Evolutionary conservation across 345 rosid genomes (phyloP).

Genomic region (Cardamine resedifolia): DNA sequence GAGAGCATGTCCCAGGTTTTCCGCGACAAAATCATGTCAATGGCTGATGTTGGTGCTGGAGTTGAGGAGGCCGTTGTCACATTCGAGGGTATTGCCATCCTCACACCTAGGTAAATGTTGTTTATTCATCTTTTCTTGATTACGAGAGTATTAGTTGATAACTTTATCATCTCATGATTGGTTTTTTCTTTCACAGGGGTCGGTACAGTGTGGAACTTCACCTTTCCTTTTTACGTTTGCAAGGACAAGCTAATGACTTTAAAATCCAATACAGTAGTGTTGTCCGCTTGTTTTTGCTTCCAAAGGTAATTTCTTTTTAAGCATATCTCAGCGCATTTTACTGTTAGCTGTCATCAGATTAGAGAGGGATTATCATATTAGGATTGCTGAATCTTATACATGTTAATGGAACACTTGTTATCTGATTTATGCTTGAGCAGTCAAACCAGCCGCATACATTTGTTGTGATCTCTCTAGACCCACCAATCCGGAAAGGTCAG

Average conservation of each 20-base stretch:
- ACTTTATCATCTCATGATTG: slow-evolving; percentile 17
- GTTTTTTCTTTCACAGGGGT: slow-evolving; percentile 58
- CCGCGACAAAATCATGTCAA: slow-evolving; percentile 62
- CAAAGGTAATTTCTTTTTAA: slow-evolving; percentile 55
- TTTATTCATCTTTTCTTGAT: neutral
- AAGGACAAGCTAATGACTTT: slow-evolving; percentile 99
- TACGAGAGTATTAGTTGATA: neutral
- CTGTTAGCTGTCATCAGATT: neutral
- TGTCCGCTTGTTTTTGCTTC: slow-evolving; percentile 93
- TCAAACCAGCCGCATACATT: slow-evolving; percentile 95
- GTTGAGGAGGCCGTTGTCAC: slow-evolving; percentile 91
- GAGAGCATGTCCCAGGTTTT: slow-evolving; percentile 55
- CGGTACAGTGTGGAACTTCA: slow-evolving; percentile 97
- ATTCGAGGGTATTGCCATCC: slow-evolving; percentile 87
- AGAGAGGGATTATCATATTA: slow-evolving; percentile 1
- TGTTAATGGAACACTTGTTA: neutral
- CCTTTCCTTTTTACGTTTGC: slow-evolving; percentile 81
- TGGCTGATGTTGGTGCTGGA: slow-evolving; percentile 92
- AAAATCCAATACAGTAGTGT: slow-evolving; percentile 98
- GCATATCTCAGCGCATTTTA: neutral
- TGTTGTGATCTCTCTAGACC: slow-evolving; percentile 93
- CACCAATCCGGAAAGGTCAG: slow-evolving; percentile 97
- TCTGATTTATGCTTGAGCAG: slow-evolving; percentile 44
- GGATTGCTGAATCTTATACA: neutral
- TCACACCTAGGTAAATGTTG: slow-evolving; percentile 80